Conservation (phyloP, 164 flowering plant species). For the Santalum album region DNA sequence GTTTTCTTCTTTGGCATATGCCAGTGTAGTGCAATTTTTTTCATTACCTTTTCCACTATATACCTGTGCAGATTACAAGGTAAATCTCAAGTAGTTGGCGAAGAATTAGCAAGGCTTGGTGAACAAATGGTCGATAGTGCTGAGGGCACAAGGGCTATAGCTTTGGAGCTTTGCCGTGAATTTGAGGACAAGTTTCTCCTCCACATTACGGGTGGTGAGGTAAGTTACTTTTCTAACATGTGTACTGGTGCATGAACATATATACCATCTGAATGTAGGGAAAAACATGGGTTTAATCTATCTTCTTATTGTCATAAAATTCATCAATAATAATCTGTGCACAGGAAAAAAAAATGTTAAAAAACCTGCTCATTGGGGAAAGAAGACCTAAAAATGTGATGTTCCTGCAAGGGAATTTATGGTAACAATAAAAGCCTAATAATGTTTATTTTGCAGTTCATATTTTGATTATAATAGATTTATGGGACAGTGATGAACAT, state of each 20-base stretch:
- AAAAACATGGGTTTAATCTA: neutral
- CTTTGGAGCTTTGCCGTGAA: slow-evolving; percentile 97
- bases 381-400: too few relatives aligned
- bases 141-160: slow-evolving; percentile 94
- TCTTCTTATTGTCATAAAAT: neutral
- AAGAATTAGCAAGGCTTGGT: slow-evolving; percentile 82
- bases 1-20: neutral
- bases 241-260: neutral
- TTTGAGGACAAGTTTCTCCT: slow-evolving; percentile 95
- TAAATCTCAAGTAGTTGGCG: slow-evolving; percentile 81
- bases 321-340: too few relatives aligned
- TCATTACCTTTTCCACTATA: neutral
- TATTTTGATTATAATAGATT: too few relatives aligned
- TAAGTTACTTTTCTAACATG: slow-evolving; percentile 20
- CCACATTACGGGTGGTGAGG: slow-evolving; percentile 92
- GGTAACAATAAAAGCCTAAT: too few relatives aligned
- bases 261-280: neutral
- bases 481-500: too few relatives aligned
- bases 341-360: too few relatives aligned
- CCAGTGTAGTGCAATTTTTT: neutral
- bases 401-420: too few relatives aligned
- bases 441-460: too few relatives aligned
- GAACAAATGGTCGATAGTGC: slow-evolving; percentile 74
- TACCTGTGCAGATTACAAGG: slow-evolving; percentile 67
- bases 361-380: too few relatives aligned